These are phyloP conservation scores for Eucalyptus sideroxylon DNA, from an alignment of 345 rosid species.

Conservation along the genomic window DNA sequence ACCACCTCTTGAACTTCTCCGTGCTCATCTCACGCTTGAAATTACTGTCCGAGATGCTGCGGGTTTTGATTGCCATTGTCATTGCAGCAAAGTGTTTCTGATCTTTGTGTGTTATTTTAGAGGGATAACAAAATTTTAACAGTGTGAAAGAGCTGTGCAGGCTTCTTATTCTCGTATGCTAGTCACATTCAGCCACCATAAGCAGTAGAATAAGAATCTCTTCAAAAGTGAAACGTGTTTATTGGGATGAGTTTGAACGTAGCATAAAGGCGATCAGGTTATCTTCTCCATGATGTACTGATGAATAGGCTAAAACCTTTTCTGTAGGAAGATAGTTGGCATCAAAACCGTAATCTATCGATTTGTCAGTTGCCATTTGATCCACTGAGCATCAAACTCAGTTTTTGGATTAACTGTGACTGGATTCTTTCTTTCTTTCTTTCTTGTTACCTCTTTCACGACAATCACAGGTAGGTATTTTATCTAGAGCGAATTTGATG, in stretches of 20 bases:
- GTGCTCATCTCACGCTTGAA: neutral
- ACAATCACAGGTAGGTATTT: neutral
- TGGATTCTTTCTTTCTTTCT: neutral
- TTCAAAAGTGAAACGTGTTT: neutral
- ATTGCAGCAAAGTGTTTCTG: neutral
- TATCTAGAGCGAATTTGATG: neutral
- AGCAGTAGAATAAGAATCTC: neutral
- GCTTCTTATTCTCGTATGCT: neutral
- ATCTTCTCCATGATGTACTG: neutral
- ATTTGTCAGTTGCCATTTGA: neutral
- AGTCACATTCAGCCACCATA: neutral
- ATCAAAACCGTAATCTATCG: neutral
- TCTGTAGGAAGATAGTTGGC: neutral
- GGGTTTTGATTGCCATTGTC: neutral
- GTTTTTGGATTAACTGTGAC: neutral
- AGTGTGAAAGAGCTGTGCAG: neutral
- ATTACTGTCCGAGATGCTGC: neutral
- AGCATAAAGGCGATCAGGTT: neutral
- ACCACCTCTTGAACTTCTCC: constrained; percentile 7
- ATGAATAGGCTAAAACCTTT: neutral
- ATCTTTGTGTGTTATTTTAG: neutral
- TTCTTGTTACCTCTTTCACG: neutral
- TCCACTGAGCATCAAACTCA: neutral
- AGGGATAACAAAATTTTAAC: neutral
- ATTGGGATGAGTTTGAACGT: neutral